Evolutionary conservation across 495 filamentous ascomycete genomes (phyloP).

Genomic region (Penicillium pancosmium): DNA sequence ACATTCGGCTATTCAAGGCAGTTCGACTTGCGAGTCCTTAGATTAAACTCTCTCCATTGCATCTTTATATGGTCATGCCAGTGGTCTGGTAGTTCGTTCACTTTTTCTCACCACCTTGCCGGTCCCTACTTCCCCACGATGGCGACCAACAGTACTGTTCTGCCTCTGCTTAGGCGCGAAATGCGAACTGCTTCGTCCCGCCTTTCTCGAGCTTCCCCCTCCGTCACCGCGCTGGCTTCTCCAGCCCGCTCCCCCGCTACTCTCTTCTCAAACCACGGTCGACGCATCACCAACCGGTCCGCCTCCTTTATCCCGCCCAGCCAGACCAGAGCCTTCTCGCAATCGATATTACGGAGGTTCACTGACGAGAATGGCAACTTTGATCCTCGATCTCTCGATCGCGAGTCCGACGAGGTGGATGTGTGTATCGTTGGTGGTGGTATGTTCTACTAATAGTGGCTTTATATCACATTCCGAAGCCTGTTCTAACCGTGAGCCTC

Average conservation of each 20-base stretch:
- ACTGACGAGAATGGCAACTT: conserved; percentile 65
- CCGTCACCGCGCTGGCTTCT: conserved; percentile 29
- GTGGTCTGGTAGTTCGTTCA: neutral
- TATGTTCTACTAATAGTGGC: conserved; percentile 32
- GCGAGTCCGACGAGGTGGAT: conserved; percentile 92
- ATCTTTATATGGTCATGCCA: conserved; percentile 3
- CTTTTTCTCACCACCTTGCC: conserved; percentile 22
- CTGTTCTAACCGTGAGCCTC: conserved; percentile 19
- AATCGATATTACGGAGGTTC: conserved; percentile 46
- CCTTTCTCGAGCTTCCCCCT: conserved; percentile 31
- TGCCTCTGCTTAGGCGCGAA: conserved; percentile 50
- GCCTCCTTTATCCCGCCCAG: conserved; percentile 24
- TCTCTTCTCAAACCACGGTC: conserved; percentile 25
- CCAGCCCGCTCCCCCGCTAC: conserved; percentile 25
- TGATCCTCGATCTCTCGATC: conserved; percentile 72
- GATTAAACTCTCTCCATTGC: conserved; percentile 11
- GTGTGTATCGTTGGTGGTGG: conserved; percentile 96
- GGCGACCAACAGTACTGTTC: conserved; percentile 45
- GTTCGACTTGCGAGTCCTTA: neutral
- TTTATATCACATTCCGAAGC: too few species aligned
- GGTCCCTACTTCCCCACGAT: conserved; percentile 24
- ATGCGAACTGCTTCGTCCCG: conserved; percentile 34
- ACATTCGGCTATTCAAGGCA: conserved; percentile 30
- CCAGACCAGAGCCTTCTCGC: conserved; percentile 52
- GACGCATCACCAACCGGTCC: conserved; percentile 26